These are phyloP conservation scores for Pittosporum tobira DNA, from an alignment of 129 eudicot species.

Conservation along the genomic window DNA sequence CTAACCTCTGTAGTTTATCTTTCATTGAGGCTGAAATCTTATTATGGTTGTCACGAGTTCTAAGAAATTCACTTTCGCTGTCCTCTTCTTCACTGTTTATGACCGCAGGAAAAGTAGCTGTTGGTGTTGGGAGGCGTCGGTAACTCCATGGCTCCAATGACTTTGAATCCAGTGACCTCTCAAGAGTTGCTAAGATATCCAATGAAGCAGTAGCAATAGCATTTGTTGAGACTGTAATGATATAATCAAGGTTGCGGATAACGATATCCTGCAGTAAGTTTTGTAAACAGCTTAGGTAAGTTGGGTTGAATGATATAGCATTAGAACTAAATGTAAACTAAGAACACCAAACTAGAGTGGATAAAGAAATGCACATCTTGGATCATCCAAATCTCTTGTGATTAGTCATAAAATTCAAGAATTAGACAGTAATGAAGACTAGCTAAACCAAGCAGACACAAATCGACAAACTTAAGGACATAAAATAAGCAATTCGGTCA, in stretches of 20 bases:
- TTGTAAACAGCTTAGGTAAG: slow-evolving; percentile 7
- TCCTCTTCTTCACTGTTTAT: slow-evolving; percentile 90
- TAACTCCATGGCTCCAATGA: slow-evolving; percentile 91
- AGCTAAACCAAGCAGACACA: background rate
- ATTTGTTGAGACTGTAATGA: slow-evolving; percentile 61
- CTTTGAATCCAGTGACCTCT: slow-evolving; percentile 55
- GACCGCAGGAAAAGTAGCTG: slow-evolving; percentile 88
- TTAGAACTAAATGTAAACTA: background rate
- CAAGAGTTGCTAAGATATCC: slow-evolving; percentile 65
- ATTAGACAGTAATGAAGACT: background rate
- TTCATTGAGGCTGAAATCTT: slow-evolving; percentile 25
- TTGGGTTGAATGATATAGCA: background rate
- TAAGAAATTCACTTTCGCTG: slow-evolving; percentile 42
- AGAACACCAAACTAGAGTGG: background rate
- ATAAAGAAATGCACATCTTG: no score
- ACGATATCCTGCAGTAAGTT: slow-evolving; percentile 73
- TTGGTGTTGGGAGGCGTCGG: slow-evolving; percentile 87
- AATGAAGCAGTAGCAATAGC: slow-evolving; percentile 59
- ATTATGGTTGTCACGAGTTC: slow-evolving; percentile 47
- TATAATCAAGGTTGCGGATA: slow-evolving; percentile 82
- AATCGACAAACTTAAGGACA: background rate
- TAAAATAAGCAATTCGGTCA: background rate
- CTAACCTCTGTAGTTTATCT: slow-evolving; percentile 37
- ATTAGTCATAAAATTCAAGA: background rate
- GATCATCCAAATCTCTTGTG: no score